A percentile compares a stretch with the other conserved stretches of the same genome.
Evolutionary conservation across 2,329 filamentous ascomycete species (phyloP).

Genomic region (Aspergillus sergii): DNA sequence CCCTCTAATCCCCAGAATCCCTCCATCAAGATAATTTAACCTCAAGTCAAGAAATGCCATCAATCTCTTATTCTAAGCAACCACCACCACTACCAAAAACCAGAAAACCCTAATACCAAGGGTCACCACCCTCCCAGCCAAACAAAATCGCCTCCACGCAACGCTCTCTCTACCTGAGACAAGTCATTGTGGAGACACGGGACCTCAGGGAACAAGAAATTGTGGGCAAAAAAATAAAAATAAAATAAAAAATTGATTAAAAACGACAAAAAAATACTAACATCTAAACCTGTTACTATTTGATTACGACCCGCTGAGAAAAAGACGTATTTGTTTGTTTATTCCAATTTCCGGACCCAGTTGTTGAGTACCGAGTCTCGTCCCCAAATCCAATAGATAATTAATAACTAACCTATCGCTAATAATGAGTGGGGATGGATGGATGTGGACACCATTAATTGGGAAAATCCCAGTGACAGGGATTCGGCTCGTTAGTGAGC

Average conservation of each 20-base stretch:
- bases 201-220: background rate
- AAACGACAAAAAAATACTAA: background rate
- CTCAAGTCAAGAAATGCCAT: background rate
- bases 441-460: background rate
- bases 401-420: background rate
- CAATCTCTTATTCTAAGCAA: background rate
- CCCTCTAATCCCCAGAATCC: background rate
- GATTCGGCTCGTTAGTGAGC: background rate
- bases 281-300: background rate
- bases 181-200: constrained; percentile 14
- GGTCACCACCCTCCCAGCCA: background rate
- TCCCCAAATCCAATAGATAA: background rate
- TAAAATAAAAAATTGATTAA: too few relatives aligned
- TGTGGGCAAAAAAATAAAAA: background rate
- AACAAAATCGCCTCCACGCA: background rate
- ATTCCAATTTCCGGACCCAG: background rate
- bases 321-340: background rate
- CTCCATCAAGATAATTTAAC: background rate
- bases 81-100: background rate
- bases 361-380: too few relatives aligned
- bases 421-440: background rate
- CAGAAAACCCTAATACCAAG: background rate
- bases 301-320: background rate
- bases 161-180: constrained; percentile 14
- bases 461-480: background rate